Evolutionary conservation across 2,329 filamentous ascomycete genomes (phyloP).

Genomic region (Epichloe scottii): DNA sequence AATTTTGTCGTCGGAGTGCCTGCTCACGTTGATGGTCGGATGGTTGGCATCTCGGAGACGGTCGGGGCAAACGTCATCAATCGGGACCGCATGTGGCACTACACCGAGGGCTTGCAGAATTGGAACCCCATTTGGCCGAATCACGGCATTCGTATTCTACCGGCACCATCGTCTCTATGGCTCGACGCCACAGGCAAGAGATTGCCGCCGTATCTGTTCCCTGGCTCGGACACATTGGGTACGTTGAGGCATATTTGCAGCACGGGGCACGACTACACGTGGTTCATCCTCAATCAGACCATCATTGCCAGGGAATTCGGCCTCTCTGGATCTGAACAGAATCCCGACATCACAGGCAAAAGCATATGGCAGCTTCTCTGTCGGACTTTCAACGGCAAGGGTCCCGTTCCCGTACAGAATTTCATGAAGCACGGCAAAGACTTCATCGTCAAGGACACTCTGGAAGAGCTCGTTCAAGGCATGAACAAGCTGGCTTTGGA

Average conservation of each 20-base stretch:
- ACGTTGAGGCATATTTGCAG: conserved; percentile 47
- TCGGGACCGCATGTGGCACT: conserved; percentile 54
- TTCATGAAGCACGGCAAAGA: conserved; percentile 47
- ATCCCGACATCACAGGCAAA: conserved; percentile 47
- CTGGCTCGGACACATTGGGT: conserved; percentile 43
- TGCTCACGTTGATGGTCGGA: conserved; percentile 51
- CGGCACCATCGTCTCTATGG: conserved; percentile 50
- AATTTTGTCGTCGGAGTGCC: conserved; percentile 49
- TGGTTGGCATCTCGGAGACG: conserved; percentile 42
- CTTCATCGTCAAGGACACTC: conserved; percentile 44
- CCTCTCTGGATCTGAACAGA: conserved; percentile 51
- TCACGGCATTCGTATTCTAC: conserved; percentile 48
- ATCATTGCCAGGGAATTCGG: conserved; percentile 51
- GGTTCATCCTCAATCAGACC: conserved; percentile 46
- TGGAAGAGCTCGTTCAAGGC: conserved; percentile 40
- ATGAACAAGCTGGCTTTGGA: conserved; percentile 45
- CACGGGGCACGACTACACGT: conserved; percentile 50
- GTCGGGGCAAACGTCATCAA: conserved; percentile 45
- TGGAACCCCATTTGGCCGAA: conserved; percentile 50
- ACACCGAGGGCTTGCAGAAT: conserved; percentile 49
- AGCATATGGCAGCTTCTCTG: conserved; percentile 38
- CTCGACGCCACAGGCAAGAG: conserved; percentile 47
- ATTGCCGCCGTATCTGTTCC: conserved; percentile 42
- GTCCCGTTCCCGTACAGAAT: conserved; percentile 41
- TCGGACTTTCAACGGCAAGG: conserved; percentile 39